Base-by-base conservation (phyloP, 108 stramenopile genomes). In the Chaetoceros muelleri region DNA sequence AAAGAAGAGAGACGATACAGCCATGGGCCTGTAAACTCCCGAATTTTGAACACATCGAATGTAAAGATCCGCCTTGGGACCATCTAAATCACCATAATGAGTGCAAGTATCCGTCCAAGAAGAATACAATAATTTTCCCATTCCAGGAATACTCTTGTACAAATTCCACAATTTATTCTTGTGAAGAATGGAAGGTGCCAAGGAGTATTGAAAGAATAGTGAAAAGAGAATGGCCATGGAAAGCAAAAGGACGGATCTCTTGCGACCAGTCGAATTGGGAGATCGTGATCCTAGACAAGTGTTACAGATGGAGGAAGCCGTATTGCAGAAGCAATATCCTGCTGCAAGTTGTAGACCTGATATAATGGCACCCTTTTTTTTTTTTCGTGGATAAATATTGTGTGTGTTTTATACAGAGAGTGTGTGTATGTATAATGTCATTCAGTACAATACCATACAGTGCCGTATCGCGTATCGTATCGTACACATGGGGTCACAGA, bases 1-100 rank as follows among this genome's bases (percentile, higher is more conserved):
- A 61, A 85, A 95, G 59, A 91, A 89, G 5, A 88, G 3, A 20
- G 74, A 55, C 0, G 89, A 71, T 29, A 71, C 67, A 44, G 58
- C 69, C 0, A 79, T 59, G 31, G 75, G 65, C 3, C 93, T 81
- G 61, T 82, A 89, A 0, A 87, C 90, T 7, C 87, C 93, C 44
- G 64, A 30, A 50, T 90, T 81, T 24, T 87, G 89, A 1, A 72
- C 66, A 61, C 93, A 94, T 20, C 71, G 60, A 52, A 76, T 48
- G 17, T 73, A 45, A 3, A 87, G 54, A 7, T 74, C 78, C 29
- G 51, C 46, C 24, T 27, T 63, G n/a, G 20, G 20, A 18, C 49
- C 56, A 19, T 64, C 48, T 18, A 61, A 55, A 28, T 62, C 65
- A 0, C 19, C 23, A 8, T 52, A 62, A 8, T 65, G 44, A 1